These are phyloP conservation scores for Fusarium euwallaceae DNA, from an alignment of 2,329 filamentous ascomycete species.

Conservation along the genomic window DNA sequence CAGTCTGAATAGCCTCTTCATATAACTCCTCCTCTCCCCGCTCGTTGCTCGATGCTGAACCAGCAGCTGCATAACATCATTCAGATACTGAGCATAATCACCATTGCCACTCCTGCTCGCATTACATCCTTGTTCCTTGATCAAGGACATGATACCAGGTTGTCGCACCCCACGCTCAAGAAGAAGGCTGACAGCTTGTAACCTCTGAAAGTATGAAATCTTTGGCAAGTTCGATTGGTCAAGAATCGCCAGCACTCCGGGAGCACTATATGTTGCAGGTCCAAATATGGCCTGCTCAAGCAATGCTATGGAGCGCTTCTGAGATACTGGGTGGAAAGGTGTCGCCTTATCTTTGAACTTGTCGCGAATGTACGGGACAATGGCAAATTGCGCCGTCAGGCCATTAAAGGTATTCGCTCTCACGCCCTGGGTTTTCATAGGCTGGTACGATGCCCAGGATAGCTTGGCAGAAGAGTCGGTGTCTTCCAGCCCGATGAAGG, in stretches of 20 bases:
- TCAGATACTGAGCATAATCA: background rate
- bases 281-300: background rate
- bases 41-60: background rate
- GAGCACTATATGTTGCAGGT: background rate
- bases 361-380: background rate
- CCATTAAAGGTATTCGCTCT: background rate
- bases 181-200: background rate
- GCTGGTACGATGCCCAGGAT: background rate
- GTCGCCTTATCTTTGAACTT: background rate
- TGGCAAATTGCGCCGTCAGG: background rate
- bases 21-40: background rate
- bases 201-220: background rate
- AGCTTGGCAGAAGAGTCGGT: background rate
- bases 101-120: background rate
- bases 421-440: background rate
- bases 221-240: background rate
- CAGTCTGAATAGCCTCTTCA: background rate
- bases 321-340: background rate
- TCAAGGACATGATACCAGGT: background rate
- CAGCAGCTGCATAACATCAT: background rate
- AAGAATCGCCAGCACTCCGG: background rate
- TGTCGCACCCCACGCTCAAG: background rate
- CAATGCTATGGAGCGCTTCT: background rate
- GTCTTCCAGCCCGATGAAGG: background rate
- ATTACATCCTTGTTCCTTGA: background rate